A percentile compares a stretch with the other conserved stretches of the same genome.
These are phyloP conservation scores for Starmera stellimalicola DNA, from an alignment of 1,139 yeast species.

Conservation along the genomic window DNA sequence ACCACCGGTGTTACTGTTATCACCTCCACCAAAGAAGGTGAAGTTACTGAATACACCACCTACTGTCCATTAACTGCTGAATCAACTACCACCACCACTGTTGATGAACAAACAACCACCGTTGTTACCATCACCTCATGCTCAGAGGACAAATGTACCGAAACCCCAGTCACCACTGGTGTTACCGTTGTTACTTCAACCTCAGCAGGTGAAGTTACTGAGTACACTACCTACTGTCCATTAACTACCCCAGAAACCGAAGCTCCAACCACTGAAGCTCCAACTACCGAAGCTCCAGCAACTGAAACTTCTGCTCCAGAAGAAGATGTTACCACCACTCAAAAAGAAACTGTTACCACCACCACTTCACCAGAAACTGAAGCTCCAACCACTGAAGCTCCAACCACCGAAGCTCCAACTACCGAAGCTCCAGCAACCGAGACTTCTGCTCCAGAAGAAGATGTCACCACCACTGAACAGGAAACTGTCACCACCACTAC, in stretches of 20 bases:
- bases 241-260: neutral
- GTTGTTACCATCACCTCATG: conserved; percentile 1
- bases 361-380: no score
- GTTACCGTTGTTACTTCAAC: conserved; percentile 6
- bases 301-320: conserved; percentile 3
- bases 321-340: conserved; percentile 1
- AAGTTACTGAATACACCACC: conserved; percentile 6
- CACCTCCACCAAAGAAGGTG: conserved; percentile 13
- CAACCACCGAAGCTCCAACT: conserved; percentile 1
- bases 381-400: neutral
- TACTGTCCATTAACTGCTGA: conserved; percentile 8
- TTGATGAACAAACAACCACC: conserved; percentile 2
- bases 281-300: conserved; percentile 1
- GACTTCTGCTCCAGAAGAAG: neutral
- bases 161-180: conserved; percentile 29
- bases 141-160: no score
- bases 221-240: conserved; percentile 1
- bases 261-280: neutral
- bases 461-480: neutral
- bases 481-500: neutral
- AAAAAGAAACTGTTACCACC: neutral
- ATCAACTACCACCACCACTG: conserved; percentile 5
- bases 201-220: no score
- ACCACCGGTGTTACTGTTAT: conserved; percentile 2
- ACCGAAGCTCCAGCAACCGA: neutral